A percentile compares a stretch with the other conserved stretches of the same genome.
Evolutionary conservation across 441 rosid genomes (phyloP).

Genomic region (Aquilaria agallochum): DNA sequence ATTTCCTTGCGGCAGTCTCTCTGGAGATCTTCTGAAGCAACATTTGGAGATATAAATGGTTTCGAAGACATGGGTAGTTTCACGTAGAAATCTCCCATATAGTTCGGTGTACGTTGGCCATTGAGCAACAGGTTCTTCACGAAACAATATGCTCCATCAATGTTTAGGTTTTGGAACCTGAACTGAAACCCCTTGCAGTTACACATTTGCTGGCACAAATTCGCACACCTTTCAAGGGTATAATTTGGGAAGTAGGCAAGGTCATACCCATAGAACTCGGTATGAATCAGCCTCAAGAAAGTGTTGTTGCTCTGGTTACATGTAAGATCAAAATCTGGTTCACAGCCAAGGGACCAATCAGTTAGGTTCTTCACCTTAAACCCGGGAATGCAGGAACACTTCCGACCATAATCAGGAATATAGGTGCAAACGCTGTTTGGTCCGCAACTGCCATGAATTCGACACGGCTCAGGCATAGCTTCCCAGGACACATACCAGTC

Average conservation of each 20-base stretch:
- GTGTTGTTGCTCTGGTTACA: background rate
- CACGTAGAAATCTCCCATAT: slow-evolving; percentile 12
- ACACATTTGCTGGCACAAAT: slow-evolving; percentile 16
- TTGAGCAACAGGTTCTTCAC: slow-evolving; percentile 17
- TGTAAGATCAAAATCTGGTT: slow-evolving; percentile 7
- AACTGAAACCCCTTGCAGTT: slow-evolving; percentile 21
- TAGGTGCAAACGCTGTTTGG: slow-evolving; percentile 38
- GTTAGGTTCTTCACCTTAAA: slow-evolving; percentile 21
- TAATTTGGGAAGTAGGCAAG: background rate
- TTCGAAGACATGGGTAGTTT: slow-evolving; percentile 17
- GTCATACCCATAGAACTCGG: slow-evolving; percentile 21
- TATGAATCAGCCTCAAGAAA: slow-evolving; percentile 9
- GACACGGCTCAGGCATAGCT: slow-evolving; percentile 15
- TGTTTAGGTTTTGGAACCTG: slow-evolving; percentile 3
- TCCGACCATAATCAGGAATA: slow-evolving; percentile 24
- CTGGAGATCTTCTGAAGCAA: background rate
- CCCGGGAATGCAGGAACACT: slow-evolving; percentile 48
- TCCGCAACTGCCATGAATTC: slow-evolving; percentile 46
- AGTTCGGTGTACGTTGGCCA: slow-evolving; percentile 13
- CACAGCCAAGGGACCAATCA: slow-evolving; percentile 24
- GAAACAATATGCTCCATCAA: slow-evolving; percentile 13
- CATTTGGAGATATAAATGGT: background rate
- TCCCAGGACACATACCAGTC: slow-evolving; percentile 8
- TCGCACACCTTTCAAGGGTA: slow-evolving; percentile 15
- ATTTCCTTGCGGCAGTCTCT: slow-evolving; percentile 1